Conservation (phyloP, 192 early-diverging fungal genomes). For the Podila epicladia region DNA sequence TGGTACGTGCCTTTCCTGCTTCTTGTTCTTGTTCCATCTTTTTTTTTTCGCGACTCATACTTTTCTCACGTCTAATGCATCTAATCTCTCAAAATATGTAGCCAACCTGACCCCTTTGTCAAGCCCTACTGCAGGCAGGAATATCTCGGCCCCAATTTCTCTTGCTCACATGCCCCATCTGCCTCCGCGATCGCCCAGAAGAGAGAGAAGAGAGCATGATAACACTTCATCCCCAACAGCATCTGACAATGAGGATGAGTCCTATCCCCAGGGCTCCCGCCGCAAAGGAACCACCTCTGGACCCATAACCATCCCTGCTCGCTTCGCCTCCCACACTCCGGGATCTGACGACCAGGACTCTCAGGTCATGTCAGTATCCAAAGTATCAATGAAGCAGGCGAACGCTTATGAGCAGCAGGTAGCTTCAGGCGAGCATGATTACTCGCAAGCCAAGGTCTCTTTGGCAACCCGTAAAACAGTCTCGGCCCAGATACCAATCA, state of each 20-base stretch:
- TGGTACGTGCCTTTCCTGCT: constrained; percentile 12
- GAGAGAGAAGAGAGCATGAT: constrained; percentile 30
- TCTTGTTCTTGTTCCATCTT: background rate
- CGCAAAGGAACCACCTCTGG: constrained; percentile 19
- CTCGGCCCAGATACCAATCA: constrained; percentile 30
- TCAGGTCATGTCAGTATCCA: background rate
- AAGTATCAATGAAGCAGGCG: constrained; percentile 7
- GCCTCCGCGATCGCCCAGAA: constrained; percentile 38
- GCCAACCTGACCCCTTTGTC: constrained; percentile 4
- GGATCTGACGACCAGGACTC: constrained; percentile 15
- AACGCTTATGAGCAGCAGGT: constrained; percentile 12
- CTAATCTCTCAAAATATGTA: background rate
- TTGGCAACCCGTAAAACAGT: constrained; percentile 14
- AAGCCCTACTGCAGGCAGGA: constrained; percentile 11
- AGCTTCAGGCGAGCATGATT: background rate
- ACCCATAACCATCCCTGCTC: constrained; percentile 25
- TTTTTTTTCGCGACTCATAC: background rate
- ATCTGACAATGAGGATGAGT: constrained; percentile 46
- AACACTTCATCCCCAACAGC: constrained; percentile 10
- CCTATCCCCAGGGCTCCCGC: constrained; percentile 16
- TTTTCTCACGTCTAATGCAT: background rate
- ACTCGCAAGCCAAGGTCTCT: background rate
- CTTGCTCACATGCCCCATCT: constrained; percentile 41
- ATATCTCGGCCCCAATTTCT: constrained; percentile 30
- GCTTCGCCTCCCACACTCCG: constrained; percentile 7